These are phyloP conservation scores for Mycena kentingensis DNA, from an alignment of 768 basidiomycete species.

Conservation along the genomic window DNA sequence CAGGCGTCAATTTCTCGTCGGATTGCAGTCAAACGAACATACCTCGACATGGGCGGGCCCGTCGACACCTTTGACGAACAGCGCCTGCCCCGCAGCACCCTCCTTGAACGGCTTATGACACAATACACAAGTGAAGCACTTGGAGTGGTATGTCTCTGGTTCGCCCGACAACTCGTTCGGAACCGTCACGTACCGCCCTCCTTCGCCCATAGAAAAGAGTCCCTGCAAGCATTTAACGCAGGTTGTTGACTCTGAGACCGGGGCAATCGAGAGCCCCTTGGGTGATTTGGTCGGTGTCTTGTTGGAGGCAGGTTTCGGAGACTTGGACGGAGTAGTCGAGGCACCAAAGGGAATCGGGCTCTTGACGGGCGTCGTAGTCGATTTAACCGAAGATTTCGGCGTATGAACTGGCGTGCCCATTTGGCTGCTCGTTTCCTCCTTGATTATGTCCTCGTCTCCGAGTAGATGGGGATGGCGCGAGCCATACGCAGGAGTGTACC, in stretches of 20 bases:
- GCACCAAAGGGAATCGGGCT: neutral
- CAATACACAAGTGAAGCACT: conserved; percentile 73
- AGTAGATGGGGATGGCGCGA: conserved; percentile 30
- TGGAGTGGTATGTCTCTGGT: conserved; percentile 68
- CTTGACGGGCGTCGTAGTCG: conserved; percentile 10
- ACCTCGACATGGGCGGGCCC: conserved; percentile 74
- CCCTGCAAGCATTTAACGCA: conserved; percentile 64
- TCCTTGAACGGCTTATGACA: conserved; percentile 70
- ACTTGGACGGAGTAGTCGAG: conserved; percentile 8
- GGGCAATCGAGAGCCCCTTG: conserved; percentile 24
- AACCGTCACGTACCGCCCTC: conserved; percentile 71
- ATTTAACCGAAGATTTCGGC: conserved; percentile 26
- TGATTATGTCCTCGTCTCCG: conserved; percentile 30
- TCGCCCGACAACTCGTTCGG: conserved; percentile 53
- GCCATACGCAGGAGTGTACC: conserved; percentile 21
- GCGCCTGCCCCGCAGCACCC: conserved; percentile 58
- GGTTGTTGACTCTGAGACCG: conserved; percentile 41
- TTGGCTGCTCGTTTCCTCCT: conserved; percentile 35
- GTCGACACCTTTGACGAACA: conserved; percentile 66
- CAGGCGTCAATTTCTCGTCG: neutral
- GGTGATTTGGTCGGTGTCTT: conserved; percentile 21
- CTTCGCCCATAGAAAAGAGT: conserved; percentile 58
- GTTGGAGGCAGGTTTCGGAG: neutral
- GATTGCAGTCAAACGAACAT: conserved; percentile 7
- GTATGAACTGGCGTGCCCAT: conserved; percentile 38